A percentile compares a stretch with the other conserved stretches of the same genome.
phyloP scores from a whole-genome alignment of 345 rosid species.

The Acer yangbiense region DNA sequence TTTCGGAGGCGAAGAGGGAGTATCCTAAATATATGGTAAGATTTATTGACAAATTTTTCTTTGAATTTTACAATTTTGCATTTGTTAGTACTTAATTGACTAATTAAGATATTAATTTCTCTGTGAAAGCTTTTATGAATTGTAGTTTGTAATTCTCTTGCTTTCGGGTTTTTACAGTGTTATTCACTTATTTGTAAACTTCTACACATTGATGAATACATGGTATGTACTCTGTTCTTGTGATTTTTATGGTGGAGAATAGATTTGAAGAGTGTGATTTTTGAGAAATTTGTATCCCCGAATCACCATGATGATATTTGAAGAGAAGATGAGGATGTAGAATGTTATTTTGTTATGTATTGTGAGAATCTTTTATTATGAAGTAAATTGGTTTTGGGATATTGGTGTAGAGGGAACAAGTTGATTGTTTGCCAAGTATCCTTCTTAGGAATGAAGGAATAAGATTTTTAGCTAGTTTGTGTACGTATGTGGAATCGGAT shows the following conservation, averaged over 20 bases:
- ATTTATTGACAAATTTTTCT: not conserved
- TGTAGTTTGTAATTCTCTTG: not conserved
- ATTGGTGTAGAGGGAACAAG: not conserved
- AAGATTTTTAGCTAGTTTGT: not conserved
- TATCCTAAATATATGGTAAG: conserved; percentile 61
- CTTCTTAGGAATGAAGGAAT: not conserved
- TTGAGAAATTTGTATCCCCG: not conserved
- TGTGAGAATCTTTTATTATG: not conserved
- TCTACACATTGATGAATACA: not conserved
- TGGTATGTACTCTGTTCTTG: too few species aligned
- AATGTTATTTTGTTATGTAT: not conserved
- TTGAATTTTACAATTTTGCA: not conserved
- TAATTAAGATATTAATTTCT: not conserved
- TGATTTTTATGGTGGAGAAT: not conserved
- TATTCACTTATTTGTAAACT: not conserved
- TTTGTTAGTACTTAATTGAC: not conserved
- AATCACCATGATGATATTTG: too few species aligned
- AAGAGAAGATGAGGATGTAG: not conserved
- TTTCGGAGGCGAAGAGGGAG: conserved; percentile 65
- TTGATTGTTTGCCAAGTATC: not conserved
- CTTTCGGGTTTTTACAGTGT: not conserved
- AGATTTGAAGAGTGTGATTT: not conserved
- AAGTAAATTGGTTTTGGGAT: not conserved
- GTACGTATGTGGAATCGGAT: not conserved
- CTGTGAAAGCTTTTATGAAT: not conserved